Conservation (phyloP, 805 yeast species). For the Zygosaccharomyces gambellarensis region DNA sequence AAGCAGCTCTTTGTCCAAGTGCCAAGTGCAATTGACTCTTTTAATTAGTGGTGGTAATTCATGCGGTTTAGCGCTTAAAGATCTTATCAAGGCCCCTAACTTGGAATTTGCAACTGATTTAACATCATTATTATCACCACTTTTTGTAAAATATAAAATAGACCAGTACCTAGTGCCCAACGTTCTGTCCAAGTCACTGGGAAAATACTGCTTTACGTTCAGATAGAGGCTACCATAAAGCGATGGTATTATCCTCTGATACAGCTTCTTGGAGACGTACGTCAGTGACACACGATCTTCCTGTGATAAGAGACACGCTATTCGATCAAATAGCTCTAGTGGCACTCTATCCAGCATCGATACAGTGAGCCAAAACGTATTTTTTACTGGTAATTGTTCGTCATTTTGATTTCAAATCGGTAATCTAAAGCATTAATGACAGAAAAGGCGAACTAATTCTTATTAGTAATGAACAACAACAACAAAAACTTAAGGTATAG, state of each 20-base stretch:
- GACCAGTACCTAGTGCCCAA: conserved; percentile 30
- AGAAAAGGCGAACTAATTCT: not conserved
- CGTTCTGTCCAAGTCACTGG: conserved; percentile 24
- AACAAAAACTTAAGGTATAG: no score
- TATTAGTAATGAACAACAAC: not conserved
- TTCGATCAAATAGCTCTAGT: conserved; percentile 17
- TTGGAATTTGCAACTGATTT: conserved; percentile 13
- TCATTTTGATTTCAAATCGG: not conserved
- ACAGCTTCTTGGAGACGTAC: conserved; percentile 20
- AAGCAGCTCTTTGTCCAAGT: conserved; percentile 19
- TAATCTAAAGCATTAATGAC: not conserved
- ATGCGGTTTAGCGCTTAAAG: conserved; percentile 17
- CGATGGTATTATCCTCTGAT: conserved; percentile 15
- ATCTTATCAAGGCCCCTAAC: conserved; percentile 20
- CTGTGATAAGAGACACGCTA: conserved; percentile 20
- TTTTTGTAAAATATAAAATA: conserved; percentile 16
- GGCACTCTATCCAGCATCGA: conserved; percentile 27
- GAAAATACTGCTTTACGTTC: conserved; percentile 24
- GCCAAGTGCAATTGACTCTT: conserved; percentile 32
- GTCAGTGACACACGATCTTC: conserved; percentile 26
- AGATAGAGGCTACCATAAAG: conserved; percentile 26
- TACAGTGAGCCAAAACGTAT: not conserved
- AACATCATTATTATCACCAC: conserved; percentile 4
- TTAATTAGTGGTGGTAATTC: conserved; percentile 21
- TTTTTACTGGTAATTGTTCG: not conserved